Conservation (phyloP, 108 stramenopile genomes). For the Fistulifera pelliculosa region DNA sequence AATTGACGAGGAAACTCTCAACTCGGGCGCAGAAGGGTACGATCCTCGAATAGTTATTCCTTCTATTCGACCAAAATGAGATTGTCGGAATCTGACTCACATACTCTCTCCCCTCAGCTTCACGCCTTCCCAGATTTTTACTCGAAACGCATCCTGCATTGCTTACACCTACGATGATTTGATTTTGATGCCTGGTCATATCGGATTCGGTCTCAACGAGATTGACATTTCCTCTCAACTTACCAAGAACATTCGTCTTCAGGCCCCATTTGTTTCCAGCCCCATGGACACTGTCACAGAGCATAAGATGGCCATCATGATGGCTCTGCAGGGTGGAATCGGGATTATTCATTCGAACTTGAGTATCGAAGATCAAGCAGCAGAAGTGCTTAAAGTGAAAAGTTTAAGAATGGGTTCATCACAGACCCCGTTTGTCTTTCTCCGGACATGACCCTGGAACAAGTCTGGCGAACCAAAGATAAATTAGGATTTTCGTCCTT, state of each 20-base stretch:
- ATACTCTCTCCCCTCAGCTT: conserved; percentile 26
- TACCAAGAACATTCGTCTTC: conserved; percentile 84
- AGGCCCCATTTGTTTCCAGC: conserved; percentile 92
- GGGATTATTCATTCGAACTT: conserved; percentile 99
- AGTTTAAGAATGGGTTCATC: conserved; percentile 99
- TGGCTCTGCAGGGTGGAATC: conserved; percentile 99
- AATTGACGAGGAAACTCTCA: conserved; percentile 82
- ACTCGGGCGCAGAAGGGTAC: conserved; percentile 85
- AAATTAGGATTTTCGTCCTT: conserved; percentile 92
- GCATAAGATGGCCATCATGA: conserved; percentile 94
- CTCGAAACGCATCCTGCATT: conserved; percentile 69
- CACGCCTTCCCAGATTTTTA: conserved; percentile 72
- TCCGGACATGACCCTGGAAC: conserved; percentile 84
- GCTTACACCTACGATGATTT: conserved; percentile 98
- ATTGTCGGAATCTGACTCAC: conserved; percentile 1
- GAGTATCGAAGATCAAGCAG: conserved; percentile 87
- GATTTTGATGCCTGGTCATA: conserved; percentile 98
- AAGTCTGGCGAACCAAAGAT: conserved; percentile 78
- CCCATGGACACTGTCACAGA: conserved; percentile 99
- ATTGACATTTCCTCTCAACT: conserved; percentile 88
- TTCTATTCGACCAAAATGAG: not conserved
- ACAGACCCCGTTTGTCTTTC: conserved; percentile 94
- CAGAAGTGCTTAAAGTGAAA: conserved; percentile 90
- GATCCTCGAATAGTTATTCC: conserved; percentile 8
- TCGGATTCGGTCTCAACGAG: conserved; percentile 85